phyloP scores from a whole-genome alignment of 306 rosid species.

The Quercus wislizeni region DNA sequence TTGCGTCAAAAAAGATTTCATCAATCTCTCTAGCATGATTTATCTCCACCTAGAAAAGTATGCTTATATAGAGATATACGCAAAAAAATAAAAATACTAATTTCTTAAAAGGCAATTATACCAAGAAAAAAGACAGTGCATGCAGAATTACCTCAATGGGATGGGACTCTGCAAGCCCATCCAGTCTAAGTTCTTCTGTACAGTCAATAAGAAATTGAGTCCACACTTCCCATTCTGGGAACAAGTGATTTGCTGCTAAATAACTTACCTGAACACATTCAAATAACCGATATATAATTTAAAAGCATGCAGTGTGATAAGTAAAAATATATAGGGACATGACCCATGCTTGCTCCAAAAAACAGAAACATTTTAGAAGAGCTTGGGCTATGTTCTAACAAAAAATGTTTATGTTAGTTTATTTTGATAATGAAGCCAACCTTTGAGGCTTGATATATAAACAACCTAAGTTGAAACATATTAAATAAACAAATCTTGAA shows the following conservation, averaged over 20 bases:
- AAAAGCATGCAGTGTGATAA: constrained; percentile 4
- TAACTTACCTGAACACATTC: constrained; percentile 68
- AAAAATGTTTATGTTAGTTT: too few species aligned
- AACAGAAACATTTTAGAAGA: too few species aligned
- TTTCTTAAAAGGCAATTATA: background rate
- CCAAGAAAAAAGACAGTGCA: background rate
- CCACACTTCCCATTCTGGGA: constrained; percentile 95
- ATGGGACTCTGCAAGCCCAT: constrained; percentile 91
- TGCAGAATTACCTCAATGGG: constrained; percentile 73
- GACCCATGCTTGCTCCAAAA: background rate
- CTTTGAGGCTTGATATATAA: too few species aligned
- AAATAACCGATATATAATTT: background rate
- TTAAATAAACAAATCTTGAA: too few species aligned
- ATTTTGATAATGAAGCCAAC: too few species aligned
- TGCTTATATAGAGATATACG: background rate
- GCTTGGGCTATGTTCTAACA: too few species aligned
- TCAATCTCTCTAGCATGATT: constrained; percentile 87
- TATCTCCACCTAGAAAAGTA: constrained; percentile 70
- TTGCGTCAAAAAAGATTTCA: constrained; percentile 81
- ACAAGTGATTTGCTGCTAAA: constrained; percentile 78
- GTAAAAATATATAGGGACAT: background rate
- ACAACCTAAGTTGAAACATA: too few species aligned
- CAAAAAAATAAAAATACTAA: background rate
- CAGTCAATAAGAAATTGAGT: constrained; percentile 81
- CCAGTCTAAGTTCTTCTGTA: constrained; percentile 68